A percentile compares a stretch with the other conserved stretches of the same genome.
Conservation (phyloP, 2,329 filamentous ascomycete species). For the Drechslera avenae region DNA sequence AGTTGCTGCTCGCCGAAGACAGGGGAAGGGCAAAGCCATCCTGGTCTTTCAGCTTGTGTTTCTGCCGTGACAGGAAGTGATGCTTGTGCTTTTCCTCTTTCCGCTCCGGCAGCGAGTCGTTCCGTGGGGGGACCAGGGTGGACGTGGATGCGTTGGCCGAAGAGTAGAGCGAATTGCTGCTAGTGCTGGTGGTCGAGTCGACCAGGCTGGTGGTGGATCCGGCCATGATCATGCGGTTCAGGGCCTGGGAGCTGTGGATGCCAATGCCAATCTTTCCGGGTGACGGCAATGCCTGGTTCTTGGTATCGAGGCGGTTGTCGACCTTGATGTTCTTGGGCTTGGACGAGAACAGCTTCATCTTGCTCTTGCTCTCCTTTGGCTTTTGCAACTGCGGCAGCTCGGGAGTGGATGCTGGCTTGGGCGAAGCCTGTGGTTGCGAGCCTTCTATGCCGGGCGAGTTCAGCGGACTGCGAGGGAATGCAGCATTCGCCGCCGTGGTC, state of each 20-base stretch:
- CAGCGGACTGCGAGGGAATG: constrained; percentile 68
- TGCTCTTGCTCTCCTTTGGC: constrained; percentile 69
- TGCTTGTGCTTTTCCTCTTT: constrained; percentile 77
- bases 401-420: constrained; percentile 34
- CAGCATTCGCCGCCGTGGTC: constrained; percentile 73
- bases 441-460: constrained; percentile 49
- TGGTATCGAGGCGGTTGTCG: constrained; percentile 64
- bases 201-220: constrained; percentile 72
- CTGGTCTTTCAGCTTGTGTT: constrained; percentile 74
- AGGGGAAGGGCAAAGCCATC: constrained; percentile 72
- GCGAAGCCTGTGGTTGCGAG: constrained; percentile 39
- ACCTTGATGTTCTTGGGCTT: constrained; percentile 76
- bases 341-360: constrained; percentile 77
- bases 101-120: constrained; percentile 56
- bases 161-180: constrained; percentile 69
- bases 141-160: constrained; percentile 77
- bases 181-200: constrained; percentile 62
- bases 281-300: constrained; percentile 71
- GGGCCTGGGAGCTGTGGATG: constrained; percentile 65
- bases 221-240: constrained; percentile 67
- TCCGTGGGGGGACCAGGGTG: constrained; percentile 68
- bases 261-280: constrained; percentile 68
- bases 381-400: constrained; percentile 63
- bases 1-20: constrained; percentile 78
- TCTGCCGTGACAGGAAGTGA: constrained; percentile 78